A percentile compares a stretch with the other conserved stretches of the same genome.
Conservation (phyloP, 768 basidiomycete species). For the Trametes cubensis region DNA sequence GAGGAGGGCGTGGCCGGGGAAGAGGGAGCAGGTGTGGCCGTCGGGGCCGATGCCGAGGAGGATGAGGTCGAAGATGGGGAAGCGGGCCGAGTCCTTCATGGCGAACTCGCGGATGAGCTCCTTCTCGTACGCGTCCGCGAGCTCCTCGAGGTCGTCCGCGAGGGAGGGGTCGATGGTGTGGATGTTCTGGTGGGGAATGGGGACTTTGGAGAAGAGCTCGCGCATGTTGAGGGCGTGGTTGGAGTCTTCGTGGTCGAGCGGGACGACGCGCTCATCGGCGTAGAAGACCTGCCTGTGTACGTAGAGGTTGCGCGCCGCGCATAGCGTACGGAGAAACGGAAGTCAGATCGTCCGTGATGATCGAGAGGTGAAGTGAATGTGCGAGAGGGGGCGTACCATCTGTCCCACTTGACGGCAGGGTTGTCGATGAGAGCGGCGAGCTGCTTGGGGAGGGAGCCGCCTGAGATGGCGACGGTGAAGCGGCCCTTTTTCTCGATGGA, state of each 20-base stretch:
- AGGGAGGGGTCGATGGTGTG: conserved; percentile 76
- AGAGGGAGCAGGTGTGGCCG: conserved; percentile 97
- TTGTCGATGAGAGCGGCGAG: conserved; percentile 70
- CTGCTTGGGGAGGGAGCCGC: conserved; percentile 86
- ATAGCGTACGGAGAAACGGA: not conserved
- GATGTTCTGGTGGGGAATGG: conserved; percentile 75
- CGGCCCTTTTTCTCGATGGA: conserved; percentile 85
- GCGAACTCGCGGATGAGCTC: conserved; percentile 90
- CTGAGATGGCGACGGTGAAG: conserved; percentile 93
- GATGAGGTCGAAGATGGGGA: conserved; percentile 97
- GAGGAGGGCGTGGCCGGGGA: conserved; percentile 89
- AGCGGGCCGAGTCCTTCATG: conserved; percentile 88
- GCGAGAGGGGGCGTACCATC: conserved; percentile 65
- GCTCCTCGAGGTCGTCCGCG: conserved; percentile 76
- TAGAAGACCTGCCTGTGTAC: conserved; percentile 91
- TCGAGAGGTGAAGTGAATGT: not conserved
- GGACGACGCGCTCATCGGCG: conserved; percentile 94
- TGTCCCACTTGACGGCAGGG: conserved; percentile 82
- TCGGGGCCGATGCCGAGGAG: conserved; percentile 96
- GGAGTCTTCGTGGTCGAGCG: conserved; percentile 89
- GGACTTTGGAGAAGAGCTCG: conserved; percentile 79
- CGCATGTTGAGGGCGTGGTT: conserved; percentile 80
- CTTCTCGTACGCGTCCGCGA: conserved; percentile 79
- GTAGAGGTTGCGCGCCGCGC: not conserved
- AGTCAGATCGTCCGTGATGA: conserved; percentile 10